Base-by-base conservation (phyloP, 2,329 filamentous ascomycete genomes). In the Diatrype stigma region DNA sequence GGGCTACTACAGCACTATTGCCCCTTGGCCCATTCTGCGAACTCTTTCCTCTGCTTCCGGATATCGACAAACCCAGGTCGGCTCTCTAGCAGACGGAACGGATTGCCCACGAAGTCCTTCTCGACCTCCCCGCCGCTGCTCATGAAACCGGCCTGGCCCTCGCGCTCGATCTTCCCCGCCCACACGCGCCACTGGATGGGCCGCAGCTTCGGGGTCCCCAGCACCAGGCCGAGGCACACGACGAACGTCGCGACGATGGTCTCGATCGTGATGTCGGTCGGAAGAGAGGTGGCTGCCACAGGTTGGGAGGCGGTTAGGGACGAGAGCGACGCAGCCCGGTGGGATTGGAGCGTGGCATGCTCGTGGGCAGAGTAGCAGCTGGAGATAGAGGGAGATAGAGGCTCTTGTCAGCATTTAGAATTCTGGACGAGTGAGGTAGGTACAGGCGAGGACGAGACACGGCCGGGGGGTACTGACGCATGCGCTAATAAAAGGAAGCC, bases 291-390 rank as follows among this genome's bases (percentile, higher is more conserved):
- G 47, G 69, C 59, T 2, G 73, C 62, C 14, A 72, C 64, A 19
- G 71, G 63, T 28, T 75, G 70, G 3, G 77, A 68, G 23, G 73
- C 63, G 3, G 73, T 63, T 40, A 76, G 67, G 28, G 74, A 72
- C 42, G 74, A 67, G 48, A 76, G 69, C 32, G 76, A 75, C 47
- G 77, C 74, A 48, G 70, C 67, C 49, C 73, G 71, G 59, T 78
- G 77, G 50, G 85, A 81, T 60, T 85, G 82, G 46, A 96, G 81
- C 21, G 85, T 78, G 6, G 90, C 87, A 73, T 96, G 89, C 73
- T 99, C 94, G 71, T 96, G 89, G 45, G 92, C 91, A 47, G 94
- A 99, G 73, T 97, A 99, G 73, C 92, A 95, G 57, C 94, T 99
- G 67, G 49, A 51, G 35, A 48, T 45, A 52, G 22, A 45, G 55